These are phyloP conservation scores for Boletus edulis DNA, from an alignment of 768 basidiomycete genomes.

Conservation along the genomic window DNA sequence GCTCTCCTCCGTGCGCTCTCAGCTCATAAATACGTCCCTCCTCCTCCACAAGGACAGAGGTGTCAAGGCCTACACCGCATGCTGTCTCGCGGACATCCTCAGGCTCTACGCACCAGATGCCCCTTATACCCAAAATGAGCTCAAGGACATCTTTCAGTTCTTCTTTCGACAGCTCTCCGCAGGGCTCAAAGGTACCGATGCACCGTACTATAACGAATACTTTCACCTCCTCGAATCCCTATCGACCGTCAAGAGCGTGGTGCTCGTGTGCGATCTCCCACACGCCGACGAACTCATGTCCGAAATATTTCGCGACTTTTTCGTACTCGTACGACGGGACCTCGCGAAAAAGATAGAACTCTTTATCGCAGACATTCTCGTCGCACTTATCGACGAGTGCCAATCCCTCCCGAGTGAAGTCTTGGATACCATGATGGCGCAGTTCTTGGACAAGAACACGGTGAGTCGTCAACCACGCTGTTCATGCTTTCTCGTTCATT, in stretches of 20 bases:
- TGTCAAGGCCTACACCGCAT: constrained; percentile 92
- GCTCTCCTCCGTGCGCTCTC: constrained; percentile 65
- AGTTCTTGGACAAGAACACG: constrained; percentile 78
- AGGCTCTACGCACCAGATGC: constrained; percentile 95
- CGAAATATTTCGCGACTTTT: constrained; percentile 82
- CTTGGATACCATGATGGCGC: constrained; percentile 76
- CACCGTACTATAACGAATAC: constrained; percentile 89
- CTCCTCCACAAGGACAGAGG: constrained; percentile 94
- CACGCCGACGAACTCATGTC: constrained; percentile 80
- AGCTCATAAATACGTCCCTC: constrained; percentile 76
- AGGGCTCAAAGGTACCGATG: constrained; percentile 72
- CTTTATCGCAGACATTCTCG: constrained; percentile 86
- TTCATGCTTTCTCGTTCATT: background rate
- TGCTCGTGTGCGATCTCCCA: constrained; percentile 89
- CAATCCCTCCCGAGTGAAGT: constrained; percentile 74
- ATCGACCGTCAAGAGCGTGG: constrained; percentile 92
- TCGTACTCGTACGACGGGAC: constrained; percentile 72
- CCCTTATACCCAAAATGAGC: constrained; percentile 85
- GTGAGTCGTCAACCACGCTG: constrained; percentile 39
- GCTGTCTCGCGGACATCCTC: constrained; percentile 92
- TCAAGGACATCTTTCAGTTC: constrained; percentile 96
- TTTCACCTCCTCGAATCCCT: constrained; percentile 93
- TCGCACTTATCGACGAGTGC: constrained; percentile 86
- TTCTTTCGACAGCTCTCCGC: constrained; percentile 83
- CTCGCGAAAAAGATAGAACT: constrained; percentile 80